Conservation (phyloP, 2,329 filamentous ascomycete species). For the Fusarium sp. region DNA sequence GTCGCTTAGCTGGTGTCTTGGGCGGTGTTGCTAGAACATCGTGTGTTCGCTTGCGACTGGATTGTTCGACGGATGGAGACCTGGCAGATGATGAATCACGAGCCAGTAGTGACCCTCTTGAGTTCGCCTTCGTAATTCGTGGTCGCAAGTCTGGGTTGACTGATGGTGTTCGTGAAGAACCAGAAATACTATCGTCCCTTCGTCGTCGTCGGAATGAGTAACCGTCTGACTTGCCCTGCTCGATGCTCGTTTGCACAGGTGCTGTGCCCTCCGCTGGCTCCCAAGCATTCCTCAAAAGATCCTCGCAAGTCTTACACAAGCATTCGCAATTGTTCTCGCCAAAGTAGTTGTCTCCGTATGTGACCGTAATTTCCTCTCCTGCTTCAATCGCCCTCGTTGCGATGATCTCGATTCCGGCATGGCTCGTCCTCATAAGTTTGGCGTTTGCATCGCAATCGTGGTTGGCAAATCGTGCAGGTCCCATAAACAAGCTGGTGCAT, state of each 20-base stretch:
- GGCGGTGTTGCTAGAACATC: slow-evolving; percentile 65
- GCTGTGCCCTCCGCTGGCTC: slow-evolving; percentile 63
- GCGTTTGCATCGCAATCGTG: slow-evolving; percentile 97
- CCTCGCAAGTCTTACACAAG: slow-evolving; percentile 89
- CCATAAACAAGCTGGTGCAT: slow-evolving; percentile 90
- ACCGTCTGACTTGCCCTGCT: slow-evolving; percentile 60
- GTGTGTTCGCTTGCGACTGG: slow-evolving; percentile 55
- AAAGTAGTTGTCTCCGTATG: slow-evolving; percentile 96
- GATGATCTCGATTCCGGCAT: slow-evolving; percentile 90
- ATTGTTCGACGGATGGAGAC: slow-evolving; percentile 47
- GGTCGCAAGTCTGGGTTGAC: slow-evolving; percentile 67
- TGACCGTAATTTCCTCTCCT: slow-evolving; percentile 96
- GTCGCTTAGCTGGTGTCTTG: slow-evolving; percentile 65
- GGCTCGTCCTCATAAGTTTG: slow-evolving; percentile 82
- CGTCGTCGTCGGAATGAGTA: slow-evolving; percentile 69
- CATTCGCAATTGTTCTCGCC: slow-evolving; percentile 96
- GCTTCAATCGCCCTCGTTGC: slow-evolving; percentile 83
- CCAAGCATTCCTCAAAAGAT: slow-evolving; percentile 84
- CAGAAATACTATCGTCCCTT: slow-evolving; percentile 62
- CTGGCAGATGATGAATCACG: slow-evolving; percentile 50
- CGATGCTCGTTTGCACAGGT: slow-evolving; percentile 64
- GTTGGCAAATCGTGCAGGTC: slow-evolving; percentile 95
- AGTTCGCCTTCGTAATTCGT: slow-evolving; percentile 57
- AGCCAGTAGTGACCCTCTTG: slow-evolving; percentile 51
- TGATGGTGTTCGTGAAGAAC: slow-evolving; percentile 68